A percentile compares a stretch with the other conserved stretches of the same genome.
Conservation (phyloP, 805 yeast species). For the Naumovozyma dairenensis region DNA sequence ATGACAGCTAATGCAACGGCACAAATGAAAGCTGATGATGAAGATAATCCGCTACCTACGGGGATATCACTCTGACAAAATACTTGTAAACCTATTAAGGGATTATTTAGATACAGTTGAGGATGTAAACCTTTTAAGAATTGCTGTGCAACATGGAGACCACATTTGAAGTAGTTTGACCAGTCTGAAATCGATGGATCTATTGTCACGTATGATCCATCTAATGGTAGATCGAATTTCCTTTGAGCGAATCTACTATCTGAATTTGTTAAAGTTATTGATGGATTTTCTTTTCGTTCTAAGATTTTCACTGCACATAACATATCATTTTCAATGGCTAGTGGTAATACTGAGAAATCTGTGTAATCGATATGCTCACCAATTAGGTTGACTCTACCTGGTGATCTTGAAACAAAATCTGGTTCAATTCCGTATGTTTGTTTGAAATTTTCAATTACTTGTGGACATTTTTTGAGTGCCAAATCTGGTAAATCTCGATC, state of each 20-base stretch:
- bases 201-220: conserved; percentile 35
- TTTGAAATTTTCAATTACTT: conserved; percentile 8
- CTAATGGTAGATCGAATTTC: conserved; percentile 32
- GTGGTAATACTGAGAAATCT: conserved; percentile 56
- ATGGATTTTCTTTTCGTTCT: conserved; percentile 10
- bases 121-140: conserved; percentile 30
- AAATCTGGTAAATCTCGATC: conserved; percentile 6
- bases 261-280: conserved; percentile 30
- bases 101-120: conserved; percentile 18
- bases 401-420: conserved; percentile 50
- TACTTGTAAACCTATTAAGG: conserved; percentile 41
- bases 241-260: conserved; percentile 28
- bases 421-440: conserved; percentile 9
- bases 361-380: conserved; percentile 71
- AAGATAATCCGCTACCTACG: conserved; percentile 61
- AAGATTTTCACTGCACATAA: conserved; percentile 39
- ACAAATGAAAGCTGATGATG: conserved; percentile 65
- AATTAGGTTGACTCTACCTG: conserved; percentile 65
- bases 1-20: conserved; percentile 51
- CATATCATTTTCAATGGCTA: conserved; percentile 64
- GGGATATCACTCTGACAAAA: conserved; percentile 59
- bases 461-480: conserved; percentile 3
- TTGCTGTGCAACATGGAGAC: conserved; percentile 48
- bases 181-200: conserved; percentile 45
- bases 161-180: conserved; percentile 62